These are phyloP conservation scores for Sclerotinia sclerotiorum DNA, from an alignment of 2,329 filamentous ascomycete genomes.

Conservation along the genomic window DNA sequence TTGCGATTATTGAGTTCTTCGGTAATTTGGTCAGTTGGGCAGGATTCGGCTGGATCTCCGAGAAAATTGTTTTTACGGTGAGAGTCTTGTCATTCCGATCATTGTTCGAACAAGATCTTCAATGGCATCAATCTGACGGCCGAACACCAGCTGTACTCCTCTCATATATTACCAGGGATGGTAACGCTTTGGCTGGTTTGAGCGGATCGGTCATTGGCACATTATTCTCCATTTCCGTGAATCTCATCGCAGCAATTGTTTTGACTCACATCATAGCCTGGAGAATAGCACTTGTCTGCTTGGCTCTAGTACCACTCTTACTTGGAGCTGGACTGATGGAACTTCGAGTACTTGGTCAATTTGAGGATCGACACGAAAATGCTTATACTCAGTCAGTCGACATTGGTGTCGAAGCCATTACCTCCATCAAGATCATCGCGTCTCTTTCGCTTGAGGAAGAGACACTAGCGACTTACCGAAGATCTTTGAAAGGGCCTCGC, in stretches of 20 bases:
- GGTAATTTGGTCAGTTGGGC: conserved; percentile 60
- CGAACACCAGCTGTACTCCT: conserved; percentile 62
- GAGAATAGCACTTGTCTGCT: conserved; percentile 65
- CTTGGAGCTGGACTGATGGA: conserved; percentile 56
- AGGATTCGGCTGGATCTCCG: conserved; percentile 55
- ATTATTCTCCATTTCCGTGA: conserved; percentile 65
- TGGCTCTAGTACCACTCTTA: conserved; percentile 52
- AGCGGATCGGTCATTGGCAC: conserved; percentile 70
- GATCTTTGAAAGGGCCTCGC: conserved; percentile 52
- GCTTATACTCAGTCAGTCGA: conserved; percentile 64
- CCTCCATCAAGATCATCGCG: conserved; percentile 62
- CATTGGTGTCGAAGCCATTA: conserved; percentile 60
- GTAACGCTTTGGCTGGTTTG: conserved; percentile 64
- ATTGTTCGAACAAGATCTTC: conserved; percentile 62
- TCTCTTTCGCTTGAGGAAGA: conserved; percentile 56
- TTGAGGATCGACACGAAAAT: conserved; percentile 62
- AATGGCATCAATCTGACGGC: conserved; percentile 69
- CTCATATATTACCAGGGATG: conserved; percentile 68
- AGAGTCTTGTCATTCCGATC: conserved; percentile 54
- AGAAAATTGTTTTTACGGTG: conserved; percentile 64
- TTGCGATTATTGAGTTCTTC: conserved; percentile 58
- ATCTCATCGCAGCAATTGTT: conserved; percentile 66
- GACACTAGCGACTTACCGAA: conserved; percentile 54
- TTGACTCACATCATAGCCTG: conserved; percentile 70
- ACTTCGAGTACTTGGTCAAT: conserved; percentile 60